Conservation (phyloP, 2,329 filamentous ascomycete species). For the Aureobasidium musti region DNA sequence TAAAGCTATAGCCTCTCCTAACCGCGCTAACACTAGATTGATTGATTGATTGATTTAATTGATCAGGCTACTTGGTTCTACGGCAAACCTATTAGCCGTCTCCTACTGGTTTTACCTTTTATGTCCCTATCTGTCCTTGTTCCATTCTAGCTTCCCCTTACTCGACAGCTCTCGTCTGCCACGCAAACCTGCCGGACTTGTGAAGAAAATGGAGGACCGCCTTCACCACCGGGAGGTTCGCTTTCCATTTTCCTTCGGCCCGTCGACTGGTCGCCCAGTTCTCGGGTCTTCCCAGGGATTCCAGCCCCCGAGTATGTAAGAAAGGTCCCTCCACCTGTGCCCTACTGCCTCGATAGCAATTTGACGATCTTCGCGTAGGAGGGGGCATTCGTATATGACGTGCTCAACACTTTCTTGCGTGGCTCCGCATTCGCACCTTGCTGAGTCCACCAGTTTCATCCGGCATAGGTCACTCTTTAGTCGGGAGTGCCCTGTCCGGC, state of each 20-base stretch:
- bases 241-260: slow-evolving; percentile 9
- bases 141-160: slow-evolving; percentile 24
- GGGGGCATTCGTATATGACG: neutral
- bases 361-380: neutral
- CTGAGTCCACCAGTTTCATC: neutral
- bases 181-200: neutral
- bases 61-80: slow-evolving; percentile 21
- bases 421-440: neutral
- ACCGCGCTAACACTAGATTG: neutral
- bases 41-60: slow-evolving; percentile 22
- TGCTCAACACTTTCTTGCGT: neutral
- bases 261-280: slow-evolving; percentile 6
- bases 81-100: slow-evolving; percentile 10
- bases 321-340: slow-evolving; percentile 11
- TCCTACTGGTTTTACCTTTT: slow-evolving; percentile 10
- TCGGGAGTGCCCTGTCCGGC: neutral
- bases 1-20: neutral
- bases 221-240: neutral
- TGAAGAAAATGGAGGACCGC: slow-evolving; percentile 2
- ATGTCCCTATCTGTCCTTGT: neutral
- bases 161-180: neutral
- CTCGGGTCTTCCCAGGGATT: slow-evolving; percentile 11
- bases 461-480: neutral
- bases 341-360: neutral
- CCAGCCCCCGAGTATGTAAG: slow-evolving; percentile 12